A percentile compares a stretch with the other conserved stretches of the same genome.
These are phyloP conservation scores for Cladosporium cucumerinum DNA, from an alignment of 2,329 filamentous ascomycete genomes.

Conservation along the genomic window DNA sequence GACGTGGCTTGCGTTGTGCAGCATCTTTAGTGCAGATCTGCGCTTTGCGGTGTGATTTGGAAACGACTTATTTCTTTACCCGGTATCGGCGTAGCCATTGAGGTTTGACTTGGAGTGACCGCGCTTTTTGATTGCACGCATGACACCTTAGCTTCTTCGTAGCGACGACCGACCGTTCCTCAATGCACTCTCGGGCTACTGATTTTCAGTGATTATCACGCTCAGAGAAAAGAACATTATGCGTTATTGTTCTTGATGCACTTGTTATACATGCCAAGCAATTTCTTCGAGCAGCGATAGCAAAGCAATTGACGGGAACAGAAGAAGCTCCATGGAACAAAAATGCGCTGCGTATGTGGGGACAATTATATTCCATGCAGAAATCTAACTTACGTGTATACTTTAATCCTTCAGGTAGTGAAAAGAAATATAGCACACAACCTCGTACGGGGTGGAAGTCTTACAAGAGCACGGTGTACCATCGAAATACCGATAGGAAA, in stretches of 20 bases:
- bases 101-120: not conserved
- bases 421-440: not conserved
- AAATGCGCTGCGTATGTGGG: not conserved
- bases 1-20: not conserved
- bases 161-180: too few relatives aligned
- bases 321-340: not conserved
- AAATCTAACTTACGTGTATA: not conserved
- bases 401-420: not conserved
- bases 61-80: not conserved
- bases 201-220: not conserved
- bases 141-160: not conserved
- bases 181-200: not conserved
- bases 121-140: not conserved
- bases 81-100: not conserved
- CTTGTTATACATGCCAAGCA: not conserved
- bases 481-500: not conserved
- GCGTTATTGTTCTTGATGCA: not conserved
- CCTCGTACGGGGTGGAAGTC: not conserved
- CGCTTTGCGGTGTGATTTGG: not conserved
- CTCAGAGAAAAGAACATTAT: not conserved
- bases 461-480: not conserved
- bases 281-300: not conserved
- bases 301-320: not conserved
- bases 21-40: constrained; percentile 4
- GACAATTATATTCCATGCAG: not conserved